These are phyloP conservation scores for Mollisiaceae sp. DNA, from an alignment of 2,329 filamentous ascomycete genomes.

Conservation along the genomic window DNA sequence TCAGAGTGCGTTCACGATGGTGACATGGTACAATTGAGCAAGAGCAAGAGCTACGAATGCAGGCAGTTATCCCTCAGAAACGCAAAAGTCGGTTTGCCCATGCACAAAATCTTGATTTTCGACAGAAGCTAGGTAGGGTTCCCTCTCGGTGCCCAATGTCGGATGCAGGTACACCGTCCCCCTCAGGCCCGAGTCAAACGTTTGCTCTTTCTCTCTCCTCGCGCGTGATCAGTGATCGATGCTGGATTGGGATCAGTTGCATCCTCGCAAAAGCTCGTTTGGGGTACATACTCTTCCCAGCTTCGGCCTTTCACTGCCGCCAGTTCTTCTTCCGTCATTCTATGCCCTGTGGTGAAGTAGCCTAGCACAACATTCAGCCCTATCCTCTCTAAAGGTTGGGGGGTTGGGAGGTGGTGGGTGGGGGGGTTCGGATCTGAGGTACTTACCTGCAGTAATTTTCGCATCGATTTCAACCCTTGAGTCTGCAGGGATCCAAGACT, in stretches of 20 bases:
- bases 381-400: slow-evolving; percentile 28
- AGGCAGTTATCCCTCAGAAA: too few species aligned
- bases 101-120: slow-evolving; percentile 9
- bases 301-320: slow-evolving; percentile 84
- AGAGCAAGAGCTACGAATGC: neutral
- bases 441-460: slow-evolving; percentile 88
- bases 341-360: slow-evolving; percentile 85
- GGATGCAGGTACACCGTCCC: slow-evolving; percentile 25
- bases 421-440: slow-evolving; percentile 12
- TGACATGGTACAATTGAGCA: neutral
- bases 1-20: neutral
- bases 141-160: slow-evolving; percentile 10
- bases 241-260: slow-evolving; percentile 38
- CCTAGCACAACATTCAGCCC: slow-evolving; percentile 50
- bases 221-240: slow-evolving; percentile 43
- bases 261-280: slow-evolving; percentile 23
- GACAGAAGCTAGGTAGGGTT: neutral
- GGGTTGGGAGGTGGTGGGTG: slow-evolving; percentile 18
- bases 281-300: slow-evolving; percentile 76
- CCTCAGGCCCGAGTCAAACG: slow-evolving; percentile 21
- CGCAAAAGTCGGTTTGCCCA: neutral
- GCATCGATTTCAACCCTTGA: slow-evolving; percentile 98
- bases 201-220: neutral
- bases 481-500: slow-evolving; percentile 92
- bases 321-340: slow-evolving; percentile 87